phyloP scores from a whole-genome alignment of 2,329 filamentous ascomycete genomes.

The Chaetomiaceae sp. region DNA sequence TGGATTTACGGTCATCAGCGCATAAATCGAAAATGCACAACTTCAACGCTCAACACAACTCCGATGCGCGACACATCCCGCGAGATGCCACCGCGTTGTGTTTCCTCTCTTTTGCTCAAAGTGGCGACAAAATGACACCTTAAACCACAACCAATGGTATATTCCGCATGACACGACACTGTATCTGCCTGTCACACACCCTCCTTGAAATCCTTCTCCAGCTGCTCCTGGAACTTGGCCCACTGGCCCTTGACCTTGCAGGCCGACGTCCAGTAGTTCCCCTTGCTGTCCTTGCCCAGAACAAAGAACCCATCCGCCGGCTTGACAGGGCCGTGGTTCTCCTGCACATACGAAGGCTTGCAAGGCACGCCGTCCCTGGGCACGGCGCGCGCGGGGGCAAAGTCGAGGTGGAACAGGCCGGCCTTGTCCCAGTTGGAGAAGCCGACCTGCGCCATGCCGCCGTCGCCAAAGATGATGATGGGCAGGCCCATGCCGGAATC shows the following conservation, averaged over 20 bases:
- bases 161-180: too few species aligned
- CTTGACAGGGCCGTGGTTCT: conserved; percentile 25
- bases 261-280: conserved; percentile 30
- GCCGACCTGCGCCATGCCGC: conserved; percentile 30
- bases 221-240: conserved; percentile 12
- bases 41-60: too few species aligned
- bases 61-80: too few species aligned
- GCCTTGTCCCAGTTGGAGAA: conserved; percentile 33
- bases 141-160: too few species aligned
- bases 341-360: conserved; percentile 26
- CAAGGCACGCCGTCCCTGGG: conserved; percentile 6
- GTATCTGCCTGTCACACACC: too few species aligned
- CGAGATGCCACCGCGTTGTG: too few species aligned
- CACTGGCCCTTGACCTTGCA: conserved; percentile 26
- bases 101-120: too few species aligned
- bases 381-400: conserved; percentile 24
- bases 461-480: conserved; percentile 30
- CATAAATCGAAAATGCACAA: too few species aligned
- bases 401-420: conserved; percentile 27
- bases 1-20: too few species aligned
- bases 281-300: conserved; percentile 28
- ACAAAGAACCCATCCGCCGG: conserved; percentile 28
- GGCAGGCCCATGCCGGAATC: conserved; percentile 23
- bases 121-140: too few species aligned
- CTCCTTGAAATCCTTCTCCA: conserved; percentile 13